Evolutionary conservation across 2,329 filamentous ascomycete genomes (phyloP), one percentile per base, ranked within the genome.

Genomic region (Camillea tinctor): DNA sequence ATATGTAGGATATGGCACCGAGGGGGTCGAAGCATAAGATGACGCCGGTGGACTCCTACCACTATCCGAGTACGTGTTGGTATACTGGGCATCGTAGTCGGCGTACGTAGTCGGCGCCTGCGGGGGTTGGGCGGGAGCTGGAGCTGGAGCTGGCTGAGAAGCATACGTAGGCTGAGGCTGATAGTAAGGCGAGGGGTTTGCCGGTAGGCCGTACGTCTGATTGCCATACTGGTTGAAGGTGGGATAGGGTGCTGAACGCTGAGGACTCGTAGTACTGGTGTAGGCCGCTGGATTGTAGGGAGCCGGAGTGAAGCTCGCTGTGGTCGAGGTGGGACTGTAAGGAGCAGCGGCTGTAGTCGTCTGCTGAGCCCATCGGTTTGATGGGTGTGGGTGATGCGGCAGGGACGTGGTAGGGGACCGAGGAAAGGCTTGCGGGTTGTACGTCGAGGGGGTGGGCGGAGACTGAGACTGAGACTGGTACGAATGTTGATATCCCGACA

Each of bases 341-440:
- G 71, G 68, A 60, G 68, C 58, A 52, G 64, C 60, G 30, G 68
- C 26, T 30, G 55, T 51, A 64, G 58, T 57, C 60, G 26, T 80
- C 73, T 65, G 77, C 40, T 70, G 68, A n/a, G 51, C 57, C 66
- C 68, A 67, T 60, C 68, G 76, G 52, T 73, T 66, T 11, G 72
- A 64, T 23, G 76, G 75, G 63, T 77, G 78, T 61, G 78, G 79
- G 59, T 79, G 81, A 64, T 83, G 82, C 11, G 82, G 80, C 24
- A 83, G 67, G 50, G 76, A 76, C n/a, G 79, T 79, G 22, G 84
- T 84, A 60, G 83, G 82, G 36, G 83, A 79, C 57, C 83, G 79
- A 58, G 77, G 78, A 72, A 86, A 94, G 44, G 81, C 79, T 72
- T 89, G 84, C 1, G 91, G 90, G 70, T 93, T 94, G 75, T 93